phyloP scores from a whole-genome alignment of 75 land plant species.

The Ceratopteris richardii region DNA sequence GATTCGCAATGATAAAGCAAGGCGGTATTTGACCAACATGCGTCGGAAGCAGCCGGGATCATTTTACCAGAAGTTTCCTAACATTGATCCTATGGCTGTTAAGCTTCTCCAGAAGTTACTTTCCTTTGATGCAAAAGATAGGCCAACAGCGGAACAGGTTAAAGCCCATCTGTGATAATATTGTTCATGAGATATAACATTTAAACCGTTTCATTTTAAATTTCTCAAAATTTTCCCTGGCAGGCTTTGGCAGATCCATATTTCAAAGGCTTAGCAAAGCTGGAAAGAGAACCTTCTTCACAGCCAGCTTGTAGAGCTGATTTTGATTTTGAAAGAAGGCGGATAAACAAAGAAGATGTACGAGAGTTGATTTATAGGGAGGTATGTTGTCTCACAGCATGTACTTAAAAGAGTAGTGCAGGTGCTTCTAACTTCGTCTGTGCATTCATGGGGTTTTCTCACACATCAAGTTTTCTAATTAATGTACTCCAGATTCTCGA shows the following conservation, averaged over 20 bases:
- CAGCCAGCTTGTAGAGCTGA: constrained; percentile 7
- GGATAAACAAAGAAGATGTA: constrained; percentile 9
- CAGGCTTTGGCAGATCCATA: constrained; percentile 16
- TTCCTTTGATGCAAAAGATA: constrained; percentile 57
- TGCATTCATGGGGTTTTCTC: too few relatives aligned
- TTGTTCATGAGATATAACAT: neutral
- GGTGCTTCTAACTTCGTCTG: neutral
- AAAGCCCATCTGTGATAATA: neutral
- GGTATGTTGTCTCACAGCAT: too few relatives aligned
- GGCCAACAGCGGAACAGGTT: constrained; percentile 60
- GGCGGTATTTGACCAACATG: constrained; percentile 45
- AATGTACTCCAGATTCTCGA: constrained; percentile 60
- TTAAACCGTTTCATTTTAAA: neutral
- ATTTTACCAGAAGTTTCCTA: constrained; percentile 53
- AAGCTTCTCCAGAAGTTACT: constrained; percentile 42
- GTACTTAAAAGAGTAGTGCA: neutral
- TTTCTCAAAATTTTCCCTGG: neutral
- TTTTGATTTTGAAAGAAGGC: constrained; percentile 11
- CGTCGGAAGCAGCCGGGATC: constrained; percentile 36
- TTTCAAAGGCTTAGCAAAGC: constrained; percentile 6
- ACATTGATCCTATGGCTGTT: constrained; percentile 54
- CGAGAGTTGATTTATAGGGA: constrained; percentile 15
- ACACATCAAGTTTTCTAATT: too few relatives aligned
- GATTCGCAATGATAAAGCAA: constrained; percentile 74
- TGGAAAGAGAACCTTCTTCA: constrained; percentile 7